Percentiles rank a stretch among this genome's conserved stretches.
These are phyloP conservation scores for Tothia fuscella DNA, from an alignment of 2,329 filamentous ascomycete genomes.

Conservation along the genomic window DNA sequence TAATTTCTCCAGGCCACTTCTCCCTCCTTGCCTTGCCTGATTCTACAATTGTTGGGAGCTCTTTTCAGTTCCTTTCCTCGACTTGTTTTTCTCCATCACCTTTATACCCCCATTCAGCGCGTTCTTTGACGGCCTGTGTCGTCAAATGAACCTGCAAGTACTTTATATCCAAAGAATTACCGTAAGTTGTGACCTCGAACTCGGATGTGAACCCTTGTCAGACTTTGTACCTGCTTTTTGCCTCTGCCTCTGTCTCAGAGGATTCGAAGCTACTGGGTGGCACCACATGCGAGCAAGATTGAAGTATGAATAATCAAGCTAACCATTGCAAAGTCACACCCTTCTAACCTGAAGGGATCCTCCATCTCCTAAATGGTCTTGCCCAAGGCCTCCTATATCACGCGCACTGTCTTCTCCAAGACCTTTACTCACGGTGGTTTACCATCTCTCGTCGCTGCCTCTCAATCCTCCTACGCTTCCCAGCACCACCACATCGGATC, in stretches of 20 bases:
- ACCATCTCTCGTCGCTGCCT: conserved; percentile 91
- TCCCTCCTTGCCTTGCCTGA: neutral
- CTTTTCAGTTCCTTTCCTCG: neutral
- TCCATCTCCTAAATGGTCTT: conserved; percentile 74
- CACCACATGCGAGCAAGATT: neutral
- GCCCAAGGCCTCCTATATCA: conserved; percentile 65
- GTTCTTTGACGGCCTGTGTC: conserved; percentile 78
- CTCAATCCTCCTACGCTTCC: conserved; percentile 70
- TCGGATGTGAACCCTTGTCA: too few relatives aligned
- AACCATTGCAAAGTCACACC: conserved; percentile 27
- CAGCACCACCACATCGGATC: conserved; percentile 37
- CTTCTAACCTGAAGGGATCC: conserved; percentile 48
- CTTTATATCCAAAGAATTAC: conserved; percentile 46
- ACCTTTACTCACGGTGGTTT: conserved; percentile 96
- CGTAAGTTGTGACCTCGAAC: conserved; percentile 40
- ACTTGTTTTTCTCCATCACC: neutral
- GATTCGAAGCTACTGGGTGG: too few relatives aligned
- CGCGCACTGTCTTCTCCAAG: conserved; percentile 95
- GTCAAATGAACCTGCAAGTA: conserved; percentile 98
- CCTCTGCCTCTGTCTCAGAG: too few relatives aligned
- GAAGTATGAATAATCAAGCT: too few relatives aligned
- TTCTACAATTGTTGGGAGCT: neutral
- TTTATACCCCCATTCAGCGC: conserved; percentile 42
- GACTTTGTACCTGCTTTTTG: too few relatives aligned
- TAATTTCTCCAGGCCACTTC: too few relatives aligned